A percentile compares a stretch with the other conserved stretches of the same genome.
phyloP scores from a whole-genome alignment of 1,139 yeast genomes.

The Blastobotrys arbuscula region DNA sequence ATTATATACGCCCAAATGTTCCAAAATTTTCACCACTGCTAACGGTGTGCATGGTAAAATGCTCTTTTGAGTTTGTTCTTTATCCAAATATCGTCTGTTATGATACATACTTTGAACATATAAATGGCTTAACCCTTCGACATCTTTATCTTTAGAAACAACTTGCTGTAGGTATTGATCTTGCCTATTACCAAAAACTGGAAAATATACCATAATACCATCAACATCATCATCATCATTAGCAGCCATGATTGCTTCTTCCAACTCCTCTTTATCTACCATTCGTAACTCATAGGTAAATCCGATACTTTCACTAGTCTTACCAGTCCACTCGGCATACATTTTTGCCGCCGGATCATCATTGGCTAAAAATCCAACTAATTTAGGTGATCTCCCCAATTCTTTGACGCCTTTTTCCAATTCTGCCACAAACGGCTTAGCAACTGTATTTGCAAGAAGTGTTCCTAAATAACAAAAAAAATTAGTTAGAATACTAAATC shows the following conservation, averaged over 20 bases:
- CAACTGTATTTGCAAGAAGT: constrained; percentile 79
- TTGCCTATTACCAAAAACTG: constrained; percentile 91
- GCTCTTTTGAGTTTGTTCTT: constrained; percentile 61
- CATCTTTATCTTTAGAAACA: constrained; percentile 80
- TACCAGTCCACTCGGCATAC: constrained; percentile 96
- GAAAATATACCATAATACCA: constrained; percentile 98
- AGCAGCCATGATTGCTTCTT: constrained; percentile 75
- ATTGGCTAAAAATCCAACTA: constrained; percentile 90
- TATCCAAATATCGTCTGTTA: constrained; percentile 77
- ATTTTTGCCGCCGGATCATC: constrained; percentile 90
- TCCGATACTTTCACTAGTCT: constrained; percentile 81
- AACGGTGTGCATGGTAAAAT: constrained; percentile 94
- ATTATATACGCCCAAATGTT: constrained; percentile 84
- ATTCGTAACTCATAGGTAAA: constrained; percentile 73
- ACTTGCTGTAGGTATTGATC: constrained; percentile 94
- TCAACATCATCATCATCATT: constrained; percentile 70
- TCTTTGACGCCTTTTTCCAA: constrained; percentile 52
- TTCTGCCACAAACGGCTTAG: constrained; percentile 75
- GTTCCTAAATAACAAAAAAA: constrained; percentile 55
- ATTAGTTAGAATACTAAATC: not conserved
- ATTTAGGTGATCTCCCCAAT: constrained; percentile 54
- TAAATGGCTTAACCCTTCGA: constrained; percentile 87
- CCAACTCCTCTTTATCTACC: constrained; percentile 75
- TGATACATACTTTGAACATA: constrained; percentile 94
- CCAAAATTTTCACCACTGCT: constrained; percentile 89